Evolutionary conservation across 192 early-diverging fungal genomes (phyloP).

Genomic region (Rhizophagus sp.): DNA sequence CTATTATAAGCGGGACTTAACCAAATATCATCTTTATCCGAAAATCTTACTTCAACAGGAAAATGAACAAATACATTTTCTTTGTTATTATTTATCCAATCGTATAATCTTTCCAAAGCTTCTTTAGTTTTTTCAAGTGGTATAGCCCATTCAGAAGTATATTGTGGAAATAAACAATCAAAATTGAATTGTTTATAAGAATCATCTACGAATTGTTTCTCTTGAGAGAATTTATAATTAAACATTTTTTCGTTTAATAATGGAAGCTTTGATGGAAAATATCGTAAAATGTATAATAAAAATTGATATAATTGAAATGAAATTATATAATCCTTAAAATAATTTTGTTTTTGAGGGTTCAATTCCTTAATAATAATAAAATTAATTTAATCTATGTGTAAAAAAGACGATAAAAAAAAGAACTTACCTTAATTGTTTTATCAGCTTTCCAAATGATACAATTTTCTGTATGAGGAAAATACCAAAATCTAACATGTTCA

Average conservation of each 20-base stretch:
- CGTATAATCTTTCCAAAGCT: slow-evolving; percentile 54
- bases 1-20: slow-evolving; percentile 66
- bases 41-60: slow-evolving; percentile 74
- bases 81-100: slow-evolving; percentile 50
- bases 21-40: slow-evolving; percentile 67
- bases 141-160: slow-evolving; percentile 79
- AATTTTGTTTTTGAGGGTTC: background rate
- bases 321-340: slow-evolving; percentile 34
- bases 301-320: slow-evolving; percentile 55
- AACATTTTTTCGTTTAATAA: slow-evolving; percentile 57
- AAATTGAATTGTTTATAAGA: slow-evolving; percentile 68
- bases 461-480: slow-evolving; percentile 75
- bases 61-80: slow-evolving; percentile 55
- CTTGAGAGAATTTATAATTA: slow-evolving; percentile 46
- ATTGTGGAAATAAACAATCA: slow-evolving; percentile 71
- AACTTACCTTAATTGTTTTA: slow-evolving; percentile 47
- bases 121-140: slow-evolving; percentile 56
- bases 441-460: slow-evolving; percentile 70
- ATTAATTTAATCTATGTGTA: no score
- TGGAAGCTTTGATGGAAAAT: slow-evolving; percentile 49
- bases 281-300: slow-evolving; percentile 58
- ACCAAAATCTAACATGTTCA: slow-evolving; percentile 77
- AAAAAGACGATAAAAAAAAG: background rate
- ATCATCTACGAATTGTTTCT: slow-evolving; percentile 57
- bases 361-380: background rate